These are phyloP conservation scores for Alternaria sp. DNA, from an alignment of 2,329 filamentous ascomycete species.

Conservation along the genomic window DNA sequence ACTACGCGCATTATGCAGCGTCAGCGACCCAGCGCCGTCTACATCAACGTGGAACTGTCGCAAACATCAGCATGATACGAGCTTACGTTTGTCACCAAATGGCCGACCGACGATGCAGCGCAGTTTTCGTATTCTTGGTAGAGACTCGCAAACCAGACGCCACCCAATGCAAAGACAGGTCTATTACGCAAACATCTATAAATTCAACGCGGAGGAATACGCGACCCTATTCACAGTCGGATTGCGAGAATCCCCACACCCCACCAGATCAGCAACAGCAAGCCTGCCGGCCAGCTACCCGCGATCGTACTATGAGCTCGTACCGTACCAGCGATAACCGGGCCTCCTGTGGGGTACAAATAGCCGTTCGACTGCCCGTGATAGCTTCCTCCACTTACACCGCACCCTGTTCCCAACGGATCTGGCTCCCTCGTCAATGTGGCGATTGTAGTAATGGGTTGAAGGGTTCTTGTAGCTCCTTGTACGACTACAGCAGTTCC, in stretches of 20 bases:
- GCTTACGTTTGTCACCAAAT: neutral
- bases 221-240: slow-evolving; percentile 20
- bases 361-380: slow-evolving; percentile 6
- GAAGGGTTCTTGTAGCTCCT: slow-evolving; percentile 31
- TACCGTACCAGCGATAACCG: slow-evolving; percentile 8
- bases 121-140: neutral
- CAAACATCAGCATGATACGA: neutral
- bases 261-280: slow-evolving; percentile 23
- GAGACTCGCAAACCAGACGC: slow-evolving; percentile 8
- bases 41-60: neutral
- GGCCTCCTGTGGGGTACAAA: slow-evolving; percentile 16
- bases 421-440: slow-evolving; percentile 19
- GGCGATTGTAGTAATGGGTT: slow-evolving; percentile 34
- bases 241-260: slow-evolving; percentile 26
- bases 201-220: neutral
- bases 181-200: slow-evolving; percentile 12
- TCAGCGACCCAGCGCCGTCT: neutral
- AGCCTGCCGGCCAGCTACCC: slow-evolving; percentile 20
- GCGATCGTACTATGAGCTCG: neutral
- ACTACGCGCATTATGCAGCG: neutral
- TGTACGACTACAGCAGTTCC: slow-evolving; percentile 40
- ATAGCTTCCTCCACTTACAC: slow-evolving; percentile 3
- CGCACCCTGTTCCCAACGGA: neutral
- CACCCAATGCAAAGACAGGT: slow-evolving; percentile 16
- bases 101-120: neutral